Base-by-base conservation (phyloP, 257 asterid species). In the Oldenlandia corymbosa region DNA sequence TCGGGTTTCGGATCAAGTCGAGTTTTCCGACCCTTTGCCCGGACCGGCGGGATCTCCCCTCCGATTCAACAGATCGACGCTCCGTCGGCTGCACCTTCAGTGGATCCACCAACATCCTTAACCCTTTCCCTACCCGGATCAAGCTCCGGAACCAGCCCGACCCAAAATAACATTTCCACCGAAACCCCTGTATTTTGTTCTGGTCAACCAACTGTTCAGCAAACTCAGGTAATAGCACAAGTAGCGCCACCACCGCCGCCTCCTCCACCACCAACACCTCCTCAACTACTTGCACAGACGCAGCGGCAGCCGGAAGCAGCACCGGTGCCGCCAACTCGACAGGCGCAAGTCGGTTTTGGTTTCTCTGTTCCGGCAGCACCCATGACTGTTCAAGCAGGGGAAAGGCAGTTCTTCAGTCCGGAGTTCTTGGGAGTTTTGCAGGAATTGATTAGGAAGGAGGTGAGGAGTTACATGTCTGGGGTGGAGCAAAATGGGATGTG, bases 401-500 rank as follows among this genome's bases (percentile, higher is more conserved):
- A 85, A 60, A 76, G 77, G n/a, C 92, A 79, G 83, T 82, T 88
- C 51, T 84, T 88, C 62, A 84, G 81, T 56, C 65, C 71, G 3
- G 93, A 86, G 68, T 86, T 88, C 34, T 57, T 88, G 79, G 78
- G 78, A 6, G 81, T 77, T 55, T 64, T 88, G 85, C 88, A 86
- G 78, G 96, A 83, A 21, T 82, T 84, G 88, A 84, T 88, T 41
- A 81, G 84, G 71, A 81, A 75, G 42, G 94, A 88, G 68, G 91
- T 88, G 36, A 71, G 85, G 80, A 88, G 64, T 62, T 88, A 78
- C 77, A 82, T 88, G 93, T 75, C 79, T 1, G 95, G 82, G 23
- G 64, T 83, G 13, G 90, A 82, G 54, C 74, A 67, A 24, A 83
- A 71, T 24, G 90, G 90, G 3, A 0, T 72, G 30, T 77, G 79